A percentile compares a stretch with the other conserved stretches of the same genome.
phyloP scores from a whole-genome alignment of 2,329 filamentous ascomycete species.

The Beauveria pseudobassiana region DNA sequence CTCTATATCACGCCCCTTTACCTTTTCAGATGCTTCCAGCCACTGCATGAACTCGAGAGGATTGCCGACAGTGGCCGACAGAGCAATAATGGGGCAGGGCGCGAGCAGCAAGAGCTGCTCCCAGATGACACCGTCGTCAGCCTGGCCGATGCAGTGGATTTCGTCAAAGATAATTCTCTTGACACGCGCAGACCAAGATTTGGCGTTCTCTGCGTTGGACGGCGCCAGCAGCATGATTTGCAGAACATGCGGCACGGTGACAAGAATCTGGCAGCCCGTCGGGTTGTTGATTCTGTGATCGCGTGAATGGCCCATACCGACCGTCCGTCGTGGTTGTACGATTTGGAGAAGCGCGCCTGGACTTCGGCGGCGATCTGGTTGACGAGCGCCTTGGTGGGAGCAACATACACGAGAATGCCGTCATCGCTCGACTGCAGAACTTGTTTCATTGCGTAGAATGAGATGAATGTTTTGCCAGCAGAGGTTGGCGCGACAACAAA shows the following conservation, averaged over 20 bases:
- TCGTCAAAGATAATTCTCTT: slow-evolving; percentile 78
- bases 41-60: slow-evolving; percentile 62
- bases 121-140: slow-evolving; percentile 70
- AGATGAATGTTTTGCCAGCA: slow-evolving; percentile 77
- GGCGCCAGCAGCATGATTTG: slow-evolving; percentile 70
- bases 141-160: slow-evolving; percentile 71
- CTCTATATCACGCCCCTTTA: slow-evolving; percentile 54
- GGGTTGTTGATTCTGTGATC: slow-evolving; percentile 71
- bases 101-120: slow-evolving; percentile 68
- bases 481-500: slow-evolving; percentile 73
- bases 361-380: slow-evolving; percentile 79
- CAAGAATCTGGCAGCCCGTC: slow-evolving; percentile 63
- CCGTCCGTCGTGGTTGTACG: slow-evolving; percentile 49
- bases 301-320: slow-evolving; percentile 73
- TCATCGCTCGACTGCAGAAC: slow-evolving; percentile 61
- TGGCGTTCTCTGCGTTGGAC: slow-evolving; percentile 47
- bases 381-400: slow-evolving; percentile 73
- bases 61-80: slow-evolving; percentile 75
- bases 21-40: slow-evolving; percentile 56
- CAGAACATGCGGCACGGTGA: slow-evolving; percentile 71
- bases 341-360: slow-evolving; percentile 66
- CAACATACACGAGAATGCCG: slow-evolving; percentile 68
- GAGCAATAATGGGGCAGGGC: slow-evolving; percentile 69
- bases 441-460: slow-evolving; percentile 77
- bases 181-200: slow-evolving; percentile 57